Percentiles rank a stretch among this genome's conserved stretches.
These are phyloP conservation scores for Penicillium chermesinum DNA, from an alignment of 495 filamentous ascomycete genomes.

Conservation along the genomic window DNA sequence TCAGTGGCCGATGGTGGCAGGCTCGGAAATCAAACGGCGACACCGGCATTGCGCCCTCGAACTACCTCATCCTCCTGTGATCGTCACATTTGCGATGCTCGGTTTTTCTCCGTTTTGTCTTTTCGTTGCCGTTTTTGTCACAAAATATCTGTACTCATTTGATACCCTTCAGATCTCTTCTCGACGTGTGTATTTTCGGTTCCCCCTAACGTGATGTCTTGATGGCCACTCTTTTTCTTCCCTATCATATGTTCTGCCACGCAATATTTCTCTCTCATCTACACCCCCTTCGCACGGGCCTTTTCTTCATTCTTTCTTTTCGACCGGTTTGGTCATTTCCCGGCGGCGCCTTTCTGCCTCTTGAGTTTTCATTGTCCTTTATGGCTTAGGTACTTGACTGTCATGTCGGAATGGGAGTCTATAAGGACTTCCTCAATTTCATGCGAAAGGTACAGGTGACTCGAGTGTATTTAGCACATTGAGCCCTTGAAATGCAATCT, in stretches of 20 bases:
- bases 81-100: constrained; percentile 21
- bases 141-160: constrained; percentile 33
- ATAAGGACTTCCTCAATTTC: neutral
- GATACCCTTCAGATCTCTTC: constrained; percentile 47
- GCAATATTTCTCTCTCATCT: constrained; percentile 8
- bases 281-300: constrained; percentile 1
- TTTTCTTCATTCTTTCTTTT: constrained; percentile 14
- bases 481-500: constrained; percentile 1
- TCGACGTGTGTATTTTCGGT: constrained; percentile 35
- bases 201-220: constrained; percentile 40
- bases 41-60: constrained; percentile 94
- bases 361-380: constrained; percentile 9
- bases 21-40: constrained; percentile 91
- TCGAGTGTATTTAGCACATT: neutral
- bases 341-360: constrained; percentile 12
- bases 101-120: constrained; percentile 18
- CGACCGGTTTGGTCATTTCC: constrained; percentile 13
- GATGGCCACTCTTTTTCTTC: constrained; percentile 31
- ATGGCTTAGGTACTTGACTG: constrained; percentile 3
- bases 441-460: neutral
- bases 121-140: constrained; percentile 26
- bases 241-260: neutral
- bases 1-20: constrained; percentile 98
- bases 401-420: constrained; percentile 5
- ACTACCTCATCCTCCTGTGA: constrained; percentile 96